These are phyloP conservation scores for Macrophomina phaseolina DNA, from an alignment of 2,329 filamentous ascomycete species.

Conservation along the genomic window DNA sequence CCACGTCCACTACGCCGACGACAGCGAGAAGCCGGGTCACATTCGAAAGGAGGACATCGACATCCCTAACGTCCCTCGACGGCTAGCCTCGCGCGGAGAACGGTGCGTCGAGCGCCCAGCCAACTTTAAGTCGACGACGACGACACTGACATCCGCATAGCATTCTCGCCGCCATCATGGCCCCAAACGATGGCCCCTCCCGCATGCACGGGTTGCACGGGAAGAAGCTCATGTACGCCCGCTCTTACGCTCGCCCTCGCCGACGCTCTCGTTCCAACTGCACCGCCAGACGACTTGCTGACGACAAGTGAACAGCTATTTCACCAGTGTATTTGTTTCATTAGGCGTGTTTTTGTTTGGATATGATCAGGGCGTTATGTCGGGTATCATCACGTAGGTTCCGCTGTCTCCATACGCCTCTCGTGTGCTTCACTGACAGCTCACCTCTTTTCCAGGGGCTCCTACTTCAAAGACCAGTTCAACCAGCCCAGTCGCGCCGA, in stretches of 20 bases:
- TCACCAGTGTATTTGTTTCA: slow-evolving; percentile 90
- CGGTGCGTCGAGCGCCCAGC: slow-evolving; percentile 44
- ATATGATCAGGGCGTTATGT: slow-evolving; percentile 92
- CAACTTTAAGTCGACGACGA: neutral
- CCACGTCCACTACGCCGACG: slow-evolving; percentile 71
- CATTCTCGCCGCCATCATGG: slow-evolving; percentile 83
- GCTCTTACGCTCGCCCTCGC: neutral
- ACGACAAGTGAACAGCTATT: slow-evolving; percentile 68
- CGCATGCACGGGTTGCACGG: slow-evolving; percentile 92
- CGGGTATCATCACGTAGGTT: slow-evolving; percentile 71
- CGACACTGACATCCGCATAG: neutral
- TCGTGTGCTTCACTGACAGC: slow-evolving; percentile 35
- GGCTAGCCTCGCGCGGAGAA: slow-evolving; percentile 69
- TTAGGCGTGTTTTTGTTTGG: slow-evolving; percentile 87
- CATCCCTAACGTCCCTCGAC: slow-evolving; percentile 72
- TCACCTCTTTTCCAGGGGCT: slow-evolving; percentile 63
- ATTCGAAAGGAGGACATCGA: slow-evolving; percentile 73
- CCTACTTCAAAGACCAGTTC: slow-evolving; percentile 91
- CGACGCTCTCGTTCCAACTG: neutral
- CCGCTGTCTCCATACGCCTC: slow-evolving; percentile 23
- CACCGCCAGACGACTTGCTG: neutral
- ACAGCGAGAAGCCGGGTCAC: slow-evolving; percentile 47
- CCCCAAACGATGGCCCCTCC: slow-evolving; percentile 69
- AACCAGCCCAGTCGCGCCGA: slow-evolving; percentile 84
- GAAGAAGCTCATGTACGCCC: slow-evolving; percentile 84